A percentile compares a stretch with the other conserved stretches of the same genome.
Evolutionary conservation across 306 rosid species (phyloP).

Genomic region (Cicer pinnatifidum): DNA sequence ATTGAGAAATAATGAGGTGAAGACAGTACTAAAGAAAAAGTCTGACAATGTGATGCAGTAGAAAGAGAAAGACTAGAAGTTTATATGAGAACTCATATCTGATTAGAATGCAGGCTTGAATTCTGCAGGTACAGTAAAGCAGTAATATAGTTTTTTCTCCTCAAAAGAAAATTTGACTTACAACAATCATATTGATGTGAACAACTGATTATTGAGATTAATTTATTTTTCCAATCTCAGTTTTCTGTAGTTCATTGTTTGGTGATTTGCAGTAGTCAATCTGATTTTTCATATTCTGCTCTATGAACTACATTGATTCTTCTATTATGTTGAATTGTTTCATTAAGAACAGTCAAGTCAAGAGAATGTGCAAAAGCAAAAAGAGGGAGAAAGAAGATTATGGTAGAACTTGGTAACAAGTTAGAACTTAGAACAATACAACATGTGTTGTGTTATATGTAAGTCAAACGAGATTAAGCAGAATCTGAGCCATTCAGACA

Average conservation of each 20-base stretch:
- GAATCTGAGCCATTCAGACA: constrained; percentile 3
- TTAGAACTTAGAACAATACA: constrained; percentile 1
- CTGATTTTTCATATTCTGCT: not conserved
- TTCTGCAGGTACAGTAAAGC: constrained; percentile 12
- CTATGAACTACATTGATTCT: constrained; percentile 22
- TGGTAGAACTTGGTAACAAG: not conserved
- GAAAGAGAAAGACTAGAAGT: constrained; percentile 38
- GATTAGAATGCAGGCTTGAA: constrained; percentile 27
- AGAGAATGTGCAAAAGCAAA: constrained; percentile 35
- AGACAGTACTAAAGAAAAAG: not conserved
- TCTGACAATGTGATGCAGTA: constrained; percentile 3
- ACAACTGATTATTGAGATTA: not conserved
- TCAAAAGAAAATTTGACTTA: constrained; percentile 16
- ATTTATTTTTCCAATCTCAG: not conserved
- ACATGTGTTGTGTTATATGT: not conserved
- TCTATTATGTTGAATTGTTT: constrained; percentile 8
- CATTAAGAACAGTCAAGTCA: constrained; percentile 7
- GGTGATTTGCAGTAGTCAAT: not conserved
- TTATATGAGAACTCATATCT: constrained; percentile 6
- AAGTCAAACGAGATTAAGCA: constrained; percentile 11
- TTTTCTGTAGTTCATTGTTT: not conserved
- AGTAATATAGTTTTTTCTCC: constrained; percentile 9
- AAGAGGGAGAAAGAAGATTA: not conserved
- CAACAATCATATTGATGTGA: constrained; percentile 1
- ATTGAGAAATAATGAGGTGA: constrained; percentile 32